These are phyloP conservation scores for Ziziphus jujuba DNA, from an alignment of 306 rosid genomes.

Conservation along the genomic window DNA sequence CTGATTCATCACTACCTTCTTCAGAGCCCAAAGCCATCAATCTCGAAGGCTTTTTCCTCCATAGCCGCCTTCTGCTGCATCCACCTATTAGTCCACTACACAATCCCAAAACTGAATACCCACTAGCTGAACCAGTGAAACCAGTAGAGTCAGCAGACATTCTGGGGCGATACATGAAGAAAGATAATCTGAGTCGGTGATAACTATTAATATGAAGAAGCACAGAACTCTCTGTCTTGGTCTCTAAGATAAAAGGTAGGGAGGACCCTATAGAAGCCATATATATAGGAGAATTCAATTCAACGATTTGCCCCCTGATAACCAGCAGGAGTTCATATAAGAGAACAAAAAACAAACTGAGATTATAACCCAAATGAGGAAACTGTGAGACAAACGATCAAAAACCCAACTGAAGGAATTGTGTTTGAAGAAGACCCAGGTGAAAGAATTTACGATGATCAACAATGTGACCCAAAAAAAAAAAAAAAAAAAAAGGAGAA, in stretches of 20 bases:
- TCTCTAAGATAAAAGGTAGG: constrained; percentile 42
- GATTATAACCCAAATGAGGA: too few species aligned
- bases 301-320: too few species aligned
- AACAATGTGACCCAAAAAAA: constrained; percentile 7
- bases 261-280: constrained; percentile 67
- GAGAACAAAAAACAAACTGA: too few species aligned
- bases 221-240: constrained; percentile 41
- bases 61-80: constrained; percentile 32
- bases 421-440: background rate
- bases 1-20: constrained; percentile 42
- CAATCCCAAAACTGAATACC: constrained; percentile 24
- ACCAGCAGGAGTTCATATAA: too few species aligned
- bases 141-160: constrained; percentile 21
- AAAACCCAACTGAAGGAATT: background rate
- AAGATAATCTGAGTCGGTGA: constrained; percentile 26
- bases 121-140: constrained; percentile 23
- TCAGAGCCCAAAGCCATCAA: constrained; percentile 40
- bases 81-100: constrained; percentile 40
- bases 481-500: background rate
- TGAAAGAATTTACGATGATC: background rate
- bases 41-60: constrained; percentile 39
- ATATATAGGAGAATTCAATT: constrained; percentile 6
- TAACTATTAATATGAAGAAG: constrained; percentile 30
- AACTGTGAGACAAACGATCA: too few species aligned
- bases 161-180: constrained; percentile 24